phyloP scores from a whole-genome alignment of 495 filamentous ascomycete genomes.

The Xanthoparmelia taractica region DNA sequence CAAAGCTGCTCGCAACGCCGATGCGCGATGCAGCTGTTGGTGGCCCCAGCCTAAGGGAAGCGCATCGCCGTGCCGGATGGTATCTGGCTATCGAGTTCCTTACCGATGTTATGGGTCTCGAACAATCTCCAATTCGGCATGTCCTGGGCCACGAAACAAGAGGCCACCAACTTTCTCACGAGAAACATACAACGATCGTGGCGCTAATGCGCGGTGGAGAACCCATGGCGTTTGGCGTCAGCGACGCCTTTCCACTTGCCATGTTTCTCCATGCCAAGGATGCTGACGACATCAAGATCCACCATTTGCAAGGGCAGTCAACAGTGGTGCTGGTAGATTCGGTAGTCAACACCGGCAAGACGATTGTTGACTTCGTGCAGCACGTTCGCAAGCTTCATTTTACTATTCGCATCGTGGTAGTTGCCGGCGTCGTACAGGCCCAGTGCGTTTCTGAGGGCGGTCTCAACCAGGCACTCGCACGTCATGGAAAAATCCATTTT shows the following conservation, averaged over 20 bases:
- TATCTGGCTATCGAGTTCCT: constrained; percentile 49
- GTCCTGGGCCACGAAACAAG: constrained; percentile 43
- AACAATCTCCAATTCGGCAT: constrained; percentile 45
- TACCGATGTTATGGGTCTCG: constrained; percentile 44
- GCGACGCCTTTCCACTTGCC: constrained; percentile 46
- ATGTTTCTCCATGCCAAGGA: constrained; percentile 49
- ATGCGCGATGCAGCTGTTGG: constrained; percentile 45
- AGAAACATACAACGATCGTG: constrained; percentile 50
- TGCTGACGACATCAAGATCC: constrained; percentile 38
- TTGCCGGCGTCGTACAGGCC: constrained; percentile 50
- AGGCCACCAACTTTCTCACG: constrained; percentile 47
- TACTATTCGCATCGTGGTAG: constrained; percentile 45
- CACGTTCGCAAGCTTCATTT: constrained; percentile 41
- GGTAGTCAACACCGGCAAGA: constrained; percentile 52
- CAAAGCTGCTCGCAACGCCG: constrained; percentile 51
- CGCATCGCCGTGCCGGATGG: constrained; percentile 44
- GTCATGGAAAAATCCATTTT: constrained; percentile 32
- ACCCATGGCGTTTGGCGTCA: constrained; percentile 59
- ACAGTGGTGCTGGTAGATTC: constrained; percentile 54
- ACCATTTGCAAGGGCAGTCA: constrained; percentile 36
- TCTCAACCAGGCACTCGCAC: constrained; percentile 26
- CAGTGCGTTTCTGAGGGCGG: constrained; percentile 31
- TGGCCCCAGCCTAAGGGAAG: constrained; percentile 44
- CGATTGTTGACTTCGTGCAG: constrained; percentile 46
- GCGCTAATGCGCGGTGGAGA: constrained; percentile 61